Conservation (phyloP, 441 rosid genomes). For the Erysimum pusillum region DNA sequence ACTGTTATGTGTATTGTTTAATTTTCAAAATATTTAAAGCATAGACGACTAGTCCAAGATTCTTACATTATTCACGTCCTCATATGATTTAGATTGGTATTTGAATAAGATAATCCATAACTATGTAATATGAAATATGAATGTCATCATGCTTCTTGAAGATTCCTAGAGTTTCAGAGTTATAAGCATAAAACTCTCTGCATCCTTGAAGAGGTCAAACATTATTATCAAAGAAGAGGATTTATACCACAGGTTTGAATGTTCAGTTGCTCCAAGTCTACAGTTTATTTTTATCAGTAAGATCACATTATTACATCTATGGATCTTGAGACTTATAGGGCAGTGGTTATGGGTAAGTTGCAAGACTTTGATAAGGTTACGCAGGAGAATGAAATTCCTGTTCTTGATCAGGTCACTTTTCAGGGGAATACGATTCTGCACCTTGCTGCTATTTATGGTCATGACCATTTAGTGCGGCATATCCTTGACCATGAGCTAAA, state of each 20-base stretch:
- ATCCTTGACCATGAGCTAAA: slow-evolving; percentile 39
- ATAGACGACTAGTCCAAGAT: slow-evolving; percentile 2
- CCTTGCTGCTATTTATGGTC: slow-evolving; percentile 35
- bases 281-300: neutral
- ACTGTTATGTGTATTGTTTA: neutral
- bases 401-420: slow-evolving; percentile 41
- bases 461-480: slow-evolving; percentile 10
- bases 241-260: neutral
- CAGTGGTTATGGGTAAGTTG: slow-evolving; percentile 32
- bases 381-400: slow-evolving; percentile 18
- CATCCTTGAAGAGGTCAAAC: neutral
- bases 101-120: neutral
- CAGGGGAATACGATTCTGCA: slow-evolving; percentile 35
- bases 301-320: slow-evolving; percentile 8
- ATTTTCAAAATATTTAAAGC: neutral
- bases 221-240: neutral
- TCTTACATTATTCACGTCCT: neutral
- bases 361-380: slow-evolving; percentile 24
- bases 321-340: slow-evolving; percentile 28
- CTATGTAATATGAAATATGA: neutral
- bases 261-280: neutral
- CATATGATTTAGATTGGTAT: neutral
- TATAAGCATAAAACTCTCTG: too few species aligned
- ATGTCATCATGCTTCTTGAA: slow-evolving; percentile 13
- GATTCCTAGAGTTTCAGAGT: too few species aligned